These are phyloP conservation scores for Liquidambar formosana DNA, from an alignment of 164 flowering plant genomes.

Conservation along the genomic window DNA sequence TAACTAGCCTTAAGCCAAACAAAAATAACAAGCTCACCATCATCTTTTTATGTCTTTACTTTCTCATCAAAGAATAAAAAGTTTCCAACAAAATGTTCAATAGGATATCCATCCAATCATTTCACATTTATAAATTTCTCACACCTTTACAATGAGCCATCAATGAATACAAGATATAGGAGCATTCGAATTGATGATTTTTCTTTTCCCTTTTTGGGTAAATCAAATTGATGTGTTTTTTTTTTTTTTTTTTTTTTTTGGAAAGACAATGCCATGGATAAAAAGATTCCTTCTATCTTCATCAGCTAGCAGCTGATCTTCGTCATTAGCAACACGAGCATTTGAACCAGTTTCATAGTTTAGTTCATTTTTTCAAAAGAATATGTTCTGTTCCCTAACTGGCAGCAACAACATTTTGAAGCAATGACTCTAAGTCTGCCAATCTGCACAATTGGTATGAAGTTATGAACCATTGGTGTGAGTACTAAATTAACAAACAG, in stretches of 20 bases:
- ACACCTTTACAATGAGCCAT: not conserved
- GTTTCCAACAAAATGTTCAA: no score
- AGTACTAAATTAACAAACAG: not conserved
- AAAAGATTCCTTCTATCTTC: not conserved
- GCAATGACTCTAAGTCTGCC: slow-evolving; percentile 63
- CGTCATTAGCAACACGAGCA: not conserved
- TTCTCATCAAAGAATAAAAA: no score
- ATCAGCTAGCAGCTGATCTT: not conserved
- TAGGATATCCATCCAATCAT: not conserved
- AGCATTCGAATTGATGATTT: not conserved
- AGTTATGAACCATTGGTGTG: not conserved
- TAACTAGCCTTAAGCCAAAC: no score
- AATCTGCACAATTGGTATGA: slow-evolving; percentile 43
- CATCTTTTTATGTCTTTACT: no score
- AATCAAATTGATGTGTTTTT: not conserved
- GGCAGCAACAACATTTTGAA: slow-evolving; percentile 48
- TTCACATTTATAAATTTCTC: not conserved
- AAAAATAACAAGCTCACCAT: no score
- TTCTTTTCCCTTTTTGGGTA: not conserved
- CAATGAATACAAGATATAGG: not conserved
- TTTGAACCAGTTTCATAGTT: no score
- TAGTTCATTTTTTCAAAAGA: not conserved
- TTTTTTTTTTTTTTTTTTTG: not conserved
- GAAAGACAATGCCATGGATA: not conserved
- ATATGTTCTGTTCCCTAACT: slow-evolving; percentile 18